These are phyloP conservation scores for Coemansia sp. DNA, from an alignment of 192 early-diverging fungal species.

Conservation along the genomic window DNA sequence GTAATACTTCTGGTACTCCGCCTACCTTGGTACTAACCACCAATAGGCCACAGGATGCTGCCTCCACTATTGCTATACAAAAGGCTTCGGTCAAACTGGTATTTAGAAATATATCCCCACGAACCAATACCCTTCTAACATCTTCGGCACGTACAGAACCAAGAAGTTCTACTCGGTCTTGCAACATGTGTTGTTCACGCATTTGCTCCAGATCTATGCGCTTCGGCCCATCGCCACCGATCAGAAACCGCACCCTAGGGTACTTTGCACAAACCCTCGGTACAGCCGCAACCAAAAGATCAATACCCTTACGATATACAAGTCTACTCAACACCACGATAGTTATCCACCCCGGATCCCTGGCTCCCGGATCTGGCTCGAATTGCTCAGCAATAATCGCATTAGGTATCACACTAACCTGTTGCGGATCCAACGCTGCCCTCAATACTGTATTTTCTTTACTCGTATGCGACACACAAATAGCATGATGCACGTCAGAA, in stretches of 20 bases:
- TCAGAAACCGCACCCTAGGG: constrained; percentile 84
- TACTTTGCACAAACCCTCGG: constrained; percentile 82
- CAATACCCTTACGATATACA: constrained; percentile 94
- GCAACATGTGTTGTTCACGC: constrained; percentile 88
- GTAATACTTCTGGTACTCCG: constrained; percentile 95
- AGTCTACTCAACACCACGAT: constrained; percentile 91
- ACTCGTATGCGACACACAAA: constrained; percentile 98
- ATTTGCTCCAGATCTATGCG: constrained; percentile 96
- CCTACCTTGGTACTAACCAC: constrained; percentile 97
- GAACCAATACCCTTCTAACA: constrained; percentile 82
- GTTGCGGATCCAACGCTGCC: constrained; percentile 82
- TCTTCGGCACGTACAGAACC: constrained; percentile 80
- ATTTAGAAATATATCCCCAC: constrained; percentile 95
- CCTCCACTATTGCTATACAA: constrained; percentile 98
- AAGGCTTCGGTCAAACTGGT: constrained; percentile 98
- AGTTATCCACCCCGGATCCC: constrained; percentile 80
- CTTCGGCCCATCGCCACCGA: constrained; percentile 96
- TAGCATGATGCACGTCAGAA: constrained; percentile 95
- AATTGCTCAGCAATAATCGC: constrained; percentile 94
- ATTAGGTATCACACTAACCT: constrained; percentile 96
- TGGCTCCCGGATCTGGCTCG: constrained; percentile 71
- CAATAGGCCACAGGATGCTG: constrained; percentile 88
- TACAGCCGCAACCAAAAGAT: constrained; percentile 88
- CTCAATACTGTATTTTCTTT: constrained; percentile 98
- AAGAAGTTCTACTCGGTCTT: constrained; percentile 88